phyloP scores from a whole-genome alignment of 441 rosid genomes.

The Adansonia gregorii region DNA sequence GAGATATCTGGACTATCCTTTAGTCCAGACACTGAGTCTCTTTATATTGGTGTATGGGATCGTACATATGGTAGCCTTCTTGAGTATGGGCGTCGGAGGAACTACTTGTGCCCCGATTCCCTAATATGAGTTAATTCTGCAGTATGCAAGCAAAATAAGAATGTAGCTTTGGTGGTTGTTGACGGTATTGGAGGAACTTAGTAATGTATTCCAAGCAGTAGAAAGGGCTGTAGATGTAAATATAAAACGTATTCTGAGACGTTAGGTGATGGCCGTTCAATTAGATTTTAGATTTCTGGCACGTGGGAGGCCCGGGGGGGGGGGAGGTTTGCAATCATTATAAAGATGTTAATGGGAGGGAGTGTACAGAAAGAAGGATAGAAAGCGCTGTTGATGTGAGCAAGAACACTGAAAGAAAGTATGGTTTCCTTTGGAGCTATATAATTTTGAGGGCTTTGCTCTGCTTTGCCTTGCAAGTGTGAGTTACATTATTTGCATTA shows the following conservation, averaged over 20 bases:
- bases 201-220: not conserved
- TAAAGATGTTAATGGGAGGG: slow-evolving; percentile 15
- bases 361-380: slow-evolving; percentile 35
- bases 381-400: slow-evolving; percentile 5
- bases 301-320: too few relatives aligned
- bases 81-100: slow-evolving; percentile 62
- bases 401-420: not conserved
- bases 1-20: slow-evolving; percentile 71
- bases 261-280: slow-evolving; percentile 24
- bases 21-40: slow-evolving; percentile 69
- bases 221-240: not conserved
- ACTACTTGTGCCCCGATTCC: slow-evolving; percentile 62
- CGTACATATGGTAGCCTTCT: slow-evolving; percentile 72
- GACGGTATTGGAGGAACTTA: not conserved
- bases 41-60: slow-evolving; percentile 73
- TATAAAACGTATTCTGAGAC: slow-evolving; percentile 25
- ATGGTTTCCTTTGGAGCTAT: slow-evolving; percentile 16
- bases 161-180: too few relatives aligned
- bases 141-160: slow-evolving; percentile 22
- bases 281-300: not conserved
- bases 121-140: slow-evolving; percentile 38
- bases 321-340: too few relatives aligned
- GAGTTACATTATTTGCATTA: not conserved
- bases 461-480: not conserved
- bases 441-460: not conserved